A percentile compares a stretch with the other conserved stretches of the same genome.
Evolutionary conservation across 2,329 filamentous ascomycete genomes (phyloP).

Genomic region (Epichloe gansuensis): DNA sequence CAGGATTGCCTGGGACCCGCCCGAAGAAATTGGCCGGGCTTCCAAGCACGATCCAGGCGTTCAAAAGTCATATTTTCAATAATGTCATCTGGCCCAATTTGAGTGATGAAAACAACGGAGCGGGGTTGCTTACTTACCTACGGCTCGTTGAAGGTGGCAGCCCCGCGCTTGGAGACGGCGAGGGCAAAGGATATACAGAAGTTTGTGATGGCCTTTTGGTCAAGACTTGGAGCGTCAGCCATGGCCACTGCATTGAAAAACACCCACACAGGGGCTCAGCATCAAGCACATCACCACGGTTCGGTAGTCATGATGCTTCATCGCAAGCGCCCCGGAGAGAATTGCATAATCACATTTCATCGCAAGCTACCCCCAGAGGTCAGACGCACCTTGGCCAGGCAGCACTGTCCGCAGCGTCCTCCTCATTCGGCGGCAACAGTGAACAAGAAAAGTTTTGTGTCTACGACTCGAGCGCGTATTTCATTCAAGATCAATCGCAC

Average conservation of each 20-base stretch:
- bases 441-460: constrained; percentile 47
- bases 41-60: constrained; percentile 77
- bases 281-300: constrained; percentile 38
- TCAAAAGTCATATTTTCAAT: constrained; percentile 94
- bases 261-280: constrained; percentile 49
- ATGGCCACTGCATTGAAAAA: constrained; percentile 74
- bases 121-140: constrained; percentile 82
- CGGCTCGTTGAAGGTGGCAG: constrained; percentile 82
- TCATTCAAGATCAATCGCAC: constrained; percentile 64
- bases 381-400: constrained; percentile 21
- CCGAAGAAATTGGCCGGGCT: constrained; percentile 80
- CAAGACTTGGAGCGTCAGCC: constrained; percentile 75
- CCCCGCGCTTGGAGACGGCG: constrained; percentile 66
- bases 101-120: constrained; percentile 89
- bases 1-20: constrained; percentile 63
- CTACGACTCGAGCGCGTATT: constrained; percentile 84
- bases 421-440: constrained; percentile 14
- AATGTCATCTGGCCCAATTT: constrained; percentile 96
- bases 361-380: constrained; percentile 5
- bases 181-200: constrained; percentile 72
- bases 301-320: constrained; percentile 35
- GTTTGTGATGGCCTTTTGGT: constrained; percentile 82
- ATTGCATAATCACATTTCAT: constrained; percentile 11
- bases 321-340: constrained; percentile 17
- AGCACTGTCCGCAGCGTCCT: constrained; percentile 13